Conservation (phyloP, 2,329 filamentous ascomycete genomes). For the Teratosphaeriaceae sp. region DNA sequence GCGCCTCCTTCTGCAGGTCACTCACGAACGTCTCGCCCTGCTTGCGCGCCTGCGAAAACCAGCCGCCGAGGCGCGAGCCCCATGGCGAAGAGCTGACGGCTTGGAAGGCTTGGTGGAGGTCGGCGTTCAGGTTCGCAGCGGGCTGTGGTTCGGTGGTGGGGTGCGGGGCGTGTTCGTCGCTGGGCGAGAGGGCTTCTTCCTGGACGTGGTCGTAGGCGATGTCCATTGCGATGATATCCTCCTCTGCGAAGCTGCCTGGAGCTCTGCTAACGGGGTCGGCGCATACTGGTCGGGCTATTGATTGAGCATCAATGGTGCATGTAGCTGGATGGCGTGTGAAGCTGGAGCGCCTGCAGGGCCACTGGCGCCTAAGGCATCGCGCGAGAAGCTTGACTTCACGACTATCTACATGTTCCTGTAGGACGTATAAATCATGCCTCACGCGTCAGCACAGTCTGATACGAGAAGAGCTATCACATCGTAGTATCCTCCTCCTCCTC, state of each 20-base stretch:
- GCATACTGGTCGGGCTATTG: too few relatives aligned
- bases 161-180: constrained; percentile 39
- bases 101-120: constrained; percentile 92
- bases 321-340: too few relatives aligned
- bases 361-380: too few relatives aligned
- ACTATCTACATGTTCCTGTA: too few relatives aligned
- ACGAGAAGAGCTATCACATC: too few relatives aligned
- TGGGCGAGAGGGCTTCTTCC: constrained; percentile 61
- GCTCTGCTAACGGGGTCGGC: background rate
- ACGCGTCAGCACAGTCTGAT: too few relatives aligned
- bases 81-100: constrained; percentile 87
- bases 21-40: constrained; percentile 84
- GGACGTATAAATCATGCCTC: too few relatives aligned
- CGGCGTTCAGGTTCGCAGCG: constrained; percentile 61
- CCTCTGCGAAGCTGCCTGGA: background rate
- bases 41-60: constrained; percentile 87
- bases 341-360: too few relatives aligned
- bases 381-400: too few relatives aligned
- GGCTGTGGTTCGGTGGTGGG: constrained; percentile 20
- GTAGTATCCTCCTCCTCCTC: background rate
- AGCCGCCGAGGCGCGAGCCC: constrained; percentile 81
- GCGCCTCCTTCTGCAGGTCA: constrained; percentile 74
- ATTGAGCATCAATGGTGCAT: too few relatives aligned
- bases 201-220: constrained; percentile 95
- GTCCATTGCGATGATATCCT: constrained; percentile 67